These are phyloP conservation scores for Jaenimonas drosophilae DNA, from an alignment of 208 protist species.

Conservation along the genomic window DNA sequence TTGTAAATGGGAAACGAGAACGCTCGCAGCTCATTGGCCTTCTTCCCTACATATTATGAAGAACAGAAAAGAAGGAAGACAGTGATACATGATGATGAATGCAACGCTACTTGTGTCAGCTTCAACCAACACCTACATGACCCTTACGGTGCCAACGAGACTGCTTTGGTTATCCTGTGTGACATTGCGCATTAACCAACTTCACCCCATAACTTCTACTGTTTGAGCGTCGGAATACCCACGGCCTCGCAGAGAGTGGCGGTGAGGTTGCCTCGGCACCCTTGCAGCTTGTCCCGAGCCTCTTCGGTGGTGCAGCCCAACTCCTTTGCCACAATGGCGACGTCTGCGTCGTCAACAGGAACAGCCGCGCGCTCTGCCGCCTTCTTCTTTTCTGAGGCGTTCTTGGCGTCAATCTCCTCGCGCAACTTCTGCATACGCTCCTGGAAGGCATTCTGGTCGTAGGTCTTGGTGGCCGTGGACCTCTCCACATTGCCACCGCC, in stretches of 20 bases:
- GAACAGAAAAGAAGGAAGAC: too few relatives aligned
- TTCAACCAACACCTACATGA: too few relatives aligned
- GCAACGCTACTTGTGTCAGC: too few relatives aligned
- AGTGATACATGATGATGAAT: too few relatives aligned
- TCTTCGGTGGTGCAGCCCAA: conserved; percentile 17
- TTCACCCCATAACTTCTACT: too few relatives aligned
- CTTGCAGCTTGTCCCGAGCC: conserved; percentile 37
- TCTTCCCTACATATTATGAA: too few relatives aligned
- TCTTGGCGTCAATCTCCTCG: conserved; percentile 50
- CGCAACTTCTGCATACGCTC: conserved; percentile 58
- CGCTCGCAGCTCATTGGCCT: too few relatives aligned
- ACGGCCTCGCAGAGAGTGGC: conserved; percentile 53
- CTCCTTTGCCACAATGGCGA: conserved; percentile 29
- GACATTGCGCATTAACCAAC: too few relatives aligned
- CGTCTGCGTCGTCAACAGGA: conserved; percentile 30
- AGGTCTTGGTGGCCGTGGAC: conserved; percentile 53
- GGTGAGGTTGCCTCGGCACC: conserved; percentile 44
- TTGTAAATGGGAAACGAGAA: conserved; percentile 19
- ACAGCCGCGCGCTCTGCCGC: conserved; percentile 34
- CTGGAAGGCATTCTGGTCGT: conserved; percentile 56
- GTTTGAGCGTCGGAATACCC: conserved; percentile 44
- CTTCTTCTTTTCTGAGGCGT: conserved; percentile 35
- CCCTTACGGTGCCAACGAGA: too few relatives aligned
- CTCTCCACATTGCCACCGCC: conserved; percentile 43
- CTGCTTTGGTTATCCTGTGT: too few relatives aligned